Percentiles rank a stretch among this genome's conserved stretches.
phyloP scores from a whole-genome alignment of 2,329 filamentous ascomycete species.

The Fusarium kyushuense region DNA sequence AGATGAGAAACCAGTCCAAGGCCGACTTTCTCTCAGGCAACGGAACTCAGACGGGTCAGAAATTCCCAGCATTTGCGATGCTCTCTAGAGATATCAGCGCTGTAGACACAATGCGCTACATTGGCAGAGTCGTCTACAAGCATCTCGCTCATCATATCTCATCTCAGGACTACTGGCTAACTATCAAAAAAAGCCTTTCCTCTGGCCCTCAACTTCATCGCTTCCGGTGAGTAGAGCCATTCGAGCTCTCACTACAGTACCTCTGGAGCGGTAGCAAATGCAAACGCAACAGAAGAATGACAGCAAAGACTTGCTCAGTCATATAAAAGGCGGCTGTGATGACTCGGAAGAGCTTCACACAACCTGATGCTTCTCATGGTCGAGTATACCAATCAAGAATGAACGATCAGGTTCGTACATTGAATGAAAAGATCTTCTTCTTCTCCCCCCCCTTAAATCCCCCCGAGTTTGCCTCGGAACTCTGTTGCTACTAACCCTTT shows the following conservation, averaged over 20 bases:
- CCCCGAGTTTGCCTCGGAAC: slow-evolving; percentile 42
- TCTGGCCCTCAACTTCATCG: slow-evolving; percentile 89
- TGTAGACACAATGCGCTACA: too few relatives aligned
- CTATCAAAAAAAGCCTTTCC: slow-evolving; percentile 71
- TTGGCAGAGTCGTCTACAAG: too few relatives aligned
- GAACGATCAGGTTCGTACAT: slow-evolving; percentile 60
- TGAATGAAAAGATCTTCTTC: slow-evolving; percentile 54
- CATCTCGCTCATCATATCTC: background rate
- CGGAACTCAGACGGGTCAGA: slow-evolving; percentile 85
- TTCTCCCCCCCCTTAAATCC: slow-evolving; percentile 41
- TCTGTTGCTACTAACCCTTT: slow-evolving; percentile 47
- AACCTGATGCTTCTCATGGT: slow-evolving; percentile 21
- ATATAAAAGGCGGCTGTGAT: slow-evolving; percentile 21
- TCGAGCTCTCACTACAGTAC: slow-evolving; percentile 40
- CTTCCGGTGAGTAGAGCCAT: slow-evolving; percentile 82
- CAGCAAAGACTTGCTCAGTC: slow-evolving; percentile 33
- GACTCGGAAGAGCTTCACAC: slow-evolving; percentile 3
- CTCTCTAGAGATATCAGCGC: too few relatives aligned
- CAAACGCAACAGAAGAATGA: slow-evolving; percentile 48
- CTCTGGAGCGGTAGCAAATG: slow-evolving; percentile 73
- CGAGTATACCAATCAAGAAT: slow-evolving; percentile 41
- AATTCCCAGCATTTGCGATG: too few relatives aligned
- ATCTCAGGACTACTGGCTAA: slow-evolving; percentile 45
- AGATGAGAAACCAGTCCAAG: slow-evolving; percentile 72
- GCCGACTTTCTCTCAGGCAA: slow-evolving; percentile 80